Conservation (phyloP, 768 basidiomycete genomes). For the Suillus fuscotomentosus region DNA sequence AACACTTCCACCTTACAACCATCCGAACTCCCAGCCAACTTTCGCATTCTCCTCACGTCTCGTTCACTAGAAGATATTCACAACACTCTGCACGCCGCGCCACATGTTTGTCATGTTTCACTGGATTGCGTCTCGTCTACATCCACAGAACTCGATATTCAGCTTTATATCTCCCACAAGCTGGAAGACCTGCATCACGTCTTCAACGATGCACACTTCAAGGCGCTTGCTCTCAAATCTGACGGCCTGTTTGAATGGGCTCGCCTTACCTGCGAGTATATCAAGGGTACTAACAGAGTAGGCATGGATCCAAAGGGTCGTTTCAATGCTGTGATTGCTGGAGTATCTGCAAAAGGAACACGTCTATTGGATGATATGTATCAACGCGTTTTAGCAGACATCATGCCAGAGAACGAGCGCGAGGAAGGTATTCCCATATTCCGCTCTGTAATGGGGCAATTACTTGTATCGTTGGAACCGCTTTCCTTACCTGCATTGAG, state of each 20-base stretch:
- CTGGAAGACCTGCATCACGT: neutral
- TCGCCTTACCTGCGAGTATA: slow-evolving; percentile 7
- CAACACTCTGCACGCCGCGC: slow-evolving; percentile 3
- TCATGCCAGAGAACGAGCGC: neutral
- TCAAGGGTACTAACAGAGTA: too few species aligned
- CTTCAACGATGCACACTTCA: neutral
- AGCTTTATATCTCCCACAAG: slow-evolving; percentile 2
- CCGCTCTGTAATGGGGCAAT: neutral
- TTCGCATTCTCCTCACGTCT: slow-evolving; percentile 18
- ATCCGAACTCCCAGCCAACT: slow-evolving; percentile 2
- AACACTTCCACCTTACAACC: neutral
- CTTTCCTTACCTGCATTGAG: neutral
- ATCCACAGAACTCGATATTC: slow-evolving; percentile 5
- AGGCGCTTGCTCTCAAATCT: neutral
- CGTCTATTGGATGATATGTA: slow-evolving; percentile 8
- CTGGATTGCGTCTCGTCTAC: neutral
- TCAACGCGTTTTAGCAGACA: neutral
- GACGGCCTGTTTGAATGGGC: slow-evolving; percentile 13
- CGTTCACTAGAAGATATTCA: slow-evolving; percentile 9
- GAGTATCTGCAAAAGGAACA: neutral
- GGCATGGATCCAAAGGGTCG: too few species aligned
- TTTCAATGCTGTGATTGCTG: too few species aligned
- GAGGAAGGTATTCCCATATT: neutral
- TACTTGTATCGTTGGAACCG: slow-evolving; percentile 1
- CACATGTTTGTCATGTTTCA: neutral